Percentiles rank a stretch among this genome's conserved stretches.
Conservation (phyloP, 495 filamentous ascomycete genomes). For the Barbatosphaeria neglecta region DNA sequence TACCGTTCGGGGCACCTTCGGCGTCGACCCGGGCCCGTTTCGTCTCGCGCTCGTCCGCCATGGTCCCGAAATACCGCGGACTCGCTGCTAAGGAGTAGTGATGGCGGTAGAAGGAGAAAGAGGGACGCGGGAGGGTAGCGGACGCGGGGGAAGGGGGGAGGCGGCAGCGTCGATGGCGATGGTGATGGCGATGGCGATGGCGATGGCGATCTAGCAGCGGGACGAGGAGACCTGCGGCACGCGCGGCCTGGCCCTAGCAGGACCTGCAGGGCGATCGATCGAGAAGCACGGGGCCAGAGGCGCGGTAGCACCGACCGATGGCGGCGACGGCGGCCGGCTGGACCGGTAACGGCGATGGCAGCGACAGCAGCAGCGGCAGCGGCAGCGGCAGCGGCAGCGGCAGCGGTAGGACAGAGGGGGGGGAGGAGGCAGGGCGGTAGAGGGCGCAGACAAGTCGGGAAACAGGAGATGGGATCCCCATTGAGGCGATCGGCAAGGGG, state of each 20-base stretch:
- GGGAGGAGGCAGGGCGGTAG: neutral
- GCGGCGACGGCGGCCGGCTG: neutral
- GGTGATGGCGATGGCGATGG: neutral
- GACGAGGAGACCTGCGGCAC: neutral
- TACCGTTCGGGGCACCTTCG: too few species aligned
- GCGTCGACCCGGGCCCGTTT: neutral
- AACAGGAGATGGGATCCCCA: neutral
- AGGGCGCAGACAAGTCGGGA: neutral
- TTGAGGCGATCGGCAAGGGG: neutral
- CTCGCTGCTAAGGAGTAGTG: neutral
- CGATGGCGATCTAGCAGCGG: too few species aligned
- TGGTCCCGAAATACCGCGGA: neutral
- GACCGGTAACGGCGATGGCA: too few species aligned
- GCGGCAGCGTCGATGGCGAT: neutral
- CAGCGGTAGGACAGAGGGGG: too few species aligned
- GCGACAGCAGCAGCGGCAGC: too few species aligned
- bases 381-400: too few species aligned
- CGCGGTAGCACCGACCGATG: neutral
- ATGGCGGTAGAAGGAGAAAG: neutral
- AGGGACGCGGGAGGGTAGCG: neutral
- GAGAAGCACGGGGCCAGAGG: neutral
- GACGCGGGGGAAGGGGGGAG: neutral
- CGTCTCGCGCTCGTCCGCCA: constrained; percentile 3
- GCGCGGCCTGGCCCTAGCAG: neutral
- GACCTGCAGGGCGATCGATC: neutral